phyloP scores from a whole-genome alignment of 129 eudicot species.

The Cynara cardunculus region DNA sequence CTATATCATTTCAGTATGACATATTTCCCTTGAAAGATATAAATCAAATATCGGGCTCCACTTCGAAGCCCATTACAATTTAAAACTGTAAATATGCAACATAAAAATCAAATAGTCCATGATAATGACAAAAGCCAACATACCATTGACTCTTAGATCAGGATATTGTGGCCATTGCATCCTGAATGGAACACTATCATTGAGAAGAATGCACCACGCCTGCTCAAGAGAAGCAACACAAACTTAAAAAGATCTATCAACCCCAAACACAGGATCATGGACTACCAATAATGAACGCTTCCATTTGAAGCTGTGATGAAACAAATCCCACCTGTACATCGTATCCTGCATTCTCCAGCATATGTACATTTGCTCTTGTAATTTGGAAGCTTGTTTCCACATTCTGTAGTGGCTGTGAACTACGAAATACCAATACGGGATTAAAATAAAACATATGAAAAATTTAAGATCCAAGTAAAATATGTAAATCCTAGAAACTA shows the following conservation, averaged over 20 bases:
- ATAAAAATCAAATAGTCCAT: background rate
- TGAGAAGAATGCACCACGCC: constrained; percentile 75
- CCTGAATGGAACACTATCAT: constrained; percentile 64
- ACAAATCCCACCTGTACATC: constrained; percentile 55
- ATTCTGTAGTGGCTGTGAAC: constrained; percentile 37
- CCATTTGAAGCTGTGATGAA: background rate
- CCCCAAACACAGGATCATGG: background rate
- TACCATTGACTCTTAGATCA: constrained; percentile 60
- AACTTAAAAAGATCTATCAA: background rate
- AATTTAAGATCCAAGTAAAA: background rate
- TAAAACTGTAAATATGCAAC: background rate
- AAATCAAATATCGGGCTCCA: background rate
- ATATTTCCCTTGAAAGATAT: background rate
- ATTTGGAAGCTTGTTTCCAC: constrained; percentile 48
- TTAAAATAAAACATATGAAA: background rate
- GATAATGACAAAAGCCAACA: constrained; percentile 13
- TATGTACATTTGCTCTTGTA: constrained; percentile 40
- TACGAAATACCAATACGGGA: constrained; percentile 25
- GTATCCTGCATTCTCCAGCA: constrained; percentile 41
- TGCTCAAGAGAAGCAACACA: constrained; percentile 17
- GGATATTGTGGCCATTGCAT: constrained; percentile 72
- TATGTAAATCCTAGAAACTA: background rate
- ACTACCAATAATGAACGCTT: background rate
- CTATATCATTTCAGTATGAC: background rate
- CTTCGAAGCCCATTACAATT: background rate